Percentiles rank a stretch among this genome's conserved stretches.
phyloP scores from a whole-genome alignment of 495 filamentous ascomycete genomes.

The Lichenothelia convexa region DNA sequence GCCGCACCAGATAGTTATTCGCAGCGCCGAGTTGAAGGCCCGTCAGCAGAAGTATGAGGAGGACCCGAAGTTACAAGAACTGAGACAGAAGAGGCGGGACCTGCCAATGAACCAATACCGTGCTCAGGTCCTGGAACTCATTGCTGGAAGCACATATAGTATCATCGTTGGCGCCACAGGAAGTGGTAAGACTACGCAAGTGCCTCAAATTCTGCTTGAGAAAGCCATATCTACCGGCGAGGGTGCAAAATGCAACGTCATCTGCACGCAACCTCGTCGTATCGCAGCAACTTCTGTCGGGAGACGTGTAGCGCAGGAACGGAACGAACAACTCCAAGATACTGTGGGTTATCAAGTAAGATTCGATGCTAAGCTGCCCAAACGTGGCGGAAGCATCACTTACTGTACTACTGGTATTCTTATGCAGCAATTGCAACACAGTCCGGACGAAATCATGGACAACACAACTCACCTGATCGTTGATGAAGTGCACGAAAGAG shows the following conservation, averaged over 20 bases:
- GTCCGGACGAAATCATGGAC: constrained; percentile 24
- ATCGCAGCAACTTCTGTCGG: constrained; percentile 39
- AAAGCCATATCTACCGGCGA: constrained; percentile 25
- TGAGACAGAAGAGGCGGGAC: constrained; percentile 22
- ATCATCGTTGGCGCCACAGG: constrained; percentile 40
- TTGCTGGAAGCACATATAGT: constrained; percentile 30
- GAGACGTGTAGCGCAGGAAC: constrained; percentile 34
- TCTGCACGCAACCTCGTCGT: constrained; percentile 40
- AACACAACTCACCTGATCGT: constrained; percentile 35
- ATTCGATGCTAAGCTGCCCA: constrained; percentile 27
- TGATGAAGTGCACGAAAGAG: constrained; percentile 44
- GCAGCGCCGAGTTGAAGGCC: constrained; percentile 15
- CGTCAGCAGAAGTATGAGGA: constrained; percentile 15
- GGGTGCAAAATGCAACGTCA: constrained; percentile 31
- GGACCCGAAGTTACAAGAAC: constrained; percentile 16
- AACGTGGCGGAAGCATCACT: constrained; percentile 27
- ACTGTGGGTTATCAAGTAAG: constrained; percentile 37
- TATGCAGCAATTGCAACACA: constrained; percentile 29
- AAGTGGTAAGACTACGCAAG: constrained; percentile 42
- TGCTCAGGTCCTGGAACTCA: constrained; percentile 26
- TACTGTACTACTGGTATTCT: constrained; percentile 42
- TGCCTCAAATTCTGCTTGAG: constrained; percentile 41
- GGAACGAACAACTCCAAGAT: constrained; percentile 29
- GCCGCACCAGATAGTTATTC: constrained; percentile 8
- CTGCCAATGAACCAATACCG: constrained; percentile 33